Conservation (phyloP, 495 filamentous ascomycete species). For the Neurospora discreta region DNA sequence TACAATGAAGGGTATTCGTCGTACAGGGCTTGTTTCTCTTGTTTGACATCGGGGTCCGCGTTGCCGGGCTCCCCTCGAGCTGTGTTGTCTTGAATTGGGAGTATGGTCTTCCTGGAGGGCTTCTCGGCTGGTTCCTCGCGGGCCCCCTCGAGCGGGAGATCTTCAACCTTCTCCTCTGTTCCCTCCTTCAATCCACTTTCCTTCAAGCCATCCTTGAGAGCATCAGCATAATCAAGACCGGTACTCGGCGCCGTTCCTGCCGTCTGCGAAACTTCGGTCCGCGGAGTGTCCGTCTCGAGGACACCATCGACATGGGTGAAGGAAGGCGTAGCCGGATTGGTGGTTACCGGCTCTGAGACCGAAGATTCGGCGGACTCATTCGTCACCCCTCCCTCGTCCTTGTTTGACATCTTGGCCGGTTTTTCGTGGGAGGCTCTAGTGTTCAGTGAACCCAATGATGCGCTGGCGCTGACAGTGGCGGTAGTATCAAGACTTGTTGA, state of each 20-base stretch:
- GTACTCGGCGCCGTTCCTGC: not conserved
- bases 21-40: not conserved
- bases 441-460: not conserved
- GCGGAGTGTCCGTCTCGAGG: not conserved
- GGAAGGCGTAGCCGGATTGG: not conserved
- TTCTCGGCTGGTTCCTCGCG: not conserved
- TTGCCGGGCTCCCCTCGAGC: not conserved
- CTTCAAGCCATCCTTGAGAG: not conserved
- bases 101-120: constrained; percentile 7
- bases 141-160: not conserved
- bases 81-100: not conserved
- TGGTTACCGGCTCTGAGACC: not conserved
- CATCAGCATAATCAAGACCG: not conserved
- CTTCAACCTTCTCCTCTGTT: constrained; percentile 9
- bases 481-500: not conserved
- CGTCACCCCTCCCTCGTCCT: not conserved
- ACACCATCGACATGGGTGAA: not conserved
- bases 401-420: not conserved
- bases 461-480: not conserved
- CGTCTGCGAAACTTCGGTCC: not conserved
- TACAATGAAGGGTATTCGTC: not conserved
- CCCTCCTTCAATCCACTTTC: not conserved
- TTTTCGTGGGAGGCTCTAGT: not conserved
- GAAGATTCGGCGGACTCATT: constrained; percentile 4
- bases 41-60: not conserved